Conservation (phyloP, 345 rosid species). For the Eucalyptus melliodora region DNA sequence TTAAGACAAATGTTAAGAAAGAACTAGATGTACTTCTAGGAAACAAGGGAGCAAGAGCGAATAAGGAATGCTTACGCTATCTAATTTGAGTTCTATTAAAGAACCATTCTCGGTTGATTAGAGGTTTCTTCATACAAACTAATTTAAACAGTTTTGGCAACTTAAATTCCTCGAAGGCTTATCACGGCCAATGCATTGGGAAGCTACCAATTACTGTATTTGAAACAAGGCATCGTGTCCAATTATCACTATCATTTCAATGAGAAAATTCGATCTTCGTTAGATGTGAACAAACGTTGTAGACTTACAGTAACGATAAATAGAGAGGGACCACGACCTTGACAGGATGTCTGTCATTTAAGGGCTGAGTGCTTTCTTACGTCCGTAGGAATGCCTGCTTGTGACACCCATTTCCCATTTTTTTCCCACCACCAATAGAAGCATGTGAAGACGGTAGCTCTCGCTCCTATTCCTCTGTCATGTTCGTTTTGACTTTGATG, state of each 20-base stretch:
- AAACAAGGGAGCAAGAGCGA: background rate
- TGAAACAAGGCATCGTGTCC: background rate
- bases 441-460: background rate
- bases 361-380: slow-evolving; percentile 16
- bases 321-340: background rate
- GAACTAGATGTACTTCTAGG: background rate
- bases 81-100: background rate
- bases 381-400: slow-evolving; percentile 20
- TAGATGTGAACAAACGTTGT: background rate
- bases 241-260: background rate
- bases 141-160: background rate
- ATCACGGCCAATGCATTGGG: background rate
- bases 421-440: background rate
- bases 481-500: slow-evolving; percentile 3
- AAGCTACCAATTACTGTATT: background rate
- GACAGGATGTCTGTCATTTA: background rate
- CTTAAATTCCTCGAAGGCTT: background rate
- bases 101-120: background rate
- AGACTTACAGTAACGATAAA: background rate
- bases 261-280: background rate
- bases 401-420: slow-evolving; percentile 19
- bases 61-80: background rate
- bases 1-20: background rate
- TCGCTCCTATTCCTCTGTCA: background rate
- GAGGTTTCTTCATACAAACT: background rate